Base-by-base conservation (phyloP, 768 basidiomycete genomes). In the Pleurotus ostreatus region DNA sequence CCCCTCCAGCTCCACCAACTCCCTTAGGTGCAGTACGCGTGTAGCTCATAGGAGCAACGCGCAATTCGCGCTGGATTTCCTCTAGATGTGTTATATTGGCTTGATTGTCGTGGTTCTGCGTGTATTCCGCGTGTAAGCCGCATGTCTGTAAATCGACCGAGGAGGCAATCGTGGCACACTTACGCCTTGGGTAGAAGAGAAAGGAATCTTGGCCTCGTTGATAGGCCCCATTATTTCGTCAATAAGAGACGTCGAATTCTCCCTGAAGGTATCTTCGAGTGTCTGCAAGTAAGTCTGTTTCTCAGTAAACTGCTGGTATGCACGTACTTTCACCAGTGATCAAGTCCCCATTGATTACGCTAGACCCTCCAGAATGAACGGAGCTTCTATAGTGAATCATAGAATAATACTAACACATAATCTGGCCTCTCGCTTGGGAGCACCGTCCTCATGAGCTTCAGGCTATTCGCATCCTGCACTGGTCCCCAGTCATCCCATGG, bases 51-150 rank as follows among this genome's bases (percentile, higher is more conserved):
- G 76, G 77, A 1, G 85, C 82, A 34, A 83, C 76, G 39, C 68
- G 63, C 46, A 77, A 77, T 62, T 89, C 87, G 4, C 84, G 80
- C n/a, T 67, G 60, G 46, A 89, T 86, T 57, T 89, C 89, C 57
- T 82, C 78, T 2, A 75, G 61, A 58, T 89, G 88, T 0, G 84
- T 86, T 38, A 91, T 89, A 65, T 91, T 90, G 18, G 75, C 70
- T 59, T 86, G 73, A 60, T 87, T 89, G 62, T 89, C 87, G 62
- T 89, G 86, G 61, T 89, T 88, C 87, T 88, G 57, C n/a, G 23
- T 34, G 30, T 9, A 34, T 34, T 11, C 30, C 1, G 30, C 30
- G 8, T 34, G 30, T 34, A 34, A 34, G 30, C 11, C 30, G 30
- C 30, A 9, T 34, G 30, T 34, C 30, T 34, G 4, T 34, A 11